A percentile compares a stretch with the other conserved stretches of the same genome.
These are phyloP conservation scores for Vitis vinifera DNA, from an alignment of 164 flowering plant species.

Conservation along the genomic window DNA sequence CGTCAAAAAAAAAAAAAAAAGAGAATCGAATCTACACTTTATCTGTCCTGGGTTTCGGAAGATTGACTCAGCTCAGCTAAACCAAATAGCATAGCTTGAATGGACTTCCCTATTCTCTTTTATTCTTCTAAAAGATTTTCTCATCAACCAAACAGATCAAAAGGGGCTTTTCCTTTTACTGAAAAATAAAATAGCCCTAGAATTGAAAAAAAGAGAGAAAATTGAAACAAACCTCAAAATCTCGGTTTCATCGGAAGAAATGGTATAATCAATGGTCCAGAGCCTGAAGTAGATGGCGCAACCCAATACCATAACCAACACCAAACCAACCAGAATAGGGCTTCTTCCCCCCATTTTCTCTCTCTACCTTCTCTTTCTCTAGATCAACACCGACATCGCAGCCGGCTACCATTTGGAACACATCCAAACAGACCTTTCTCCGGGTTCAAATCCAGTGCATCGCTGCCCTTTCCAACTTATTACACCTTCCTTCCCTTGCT, in stretches of 20 bases:
- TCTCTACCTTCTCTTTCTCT: not conserved
- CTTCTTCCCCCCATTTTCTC: slow-evolving; percentile 22
- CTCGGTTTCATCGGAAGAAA: slow-evolving; percentile 54
- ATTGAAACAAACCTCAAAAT: slow-evolving; percentile 42
- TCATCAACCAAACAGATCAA: not conserved
- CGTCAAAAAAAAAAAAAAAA: too few relatives aligned
- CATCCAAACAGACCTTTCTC: too few relatives aligned
- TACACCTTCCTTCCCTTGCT: too few relatives aligned
- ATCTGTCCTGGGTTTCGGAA: too few relatives aligned
- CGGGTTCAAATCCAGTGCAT: too few relatives aligned
- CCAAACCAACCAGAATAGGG: slow-evolving; percentile 37
- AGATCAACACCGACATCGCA: not conserved
- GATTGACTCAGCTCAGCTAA: too few relatives aligned
- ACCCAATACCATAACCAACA: slow-evolving; percentile 44
- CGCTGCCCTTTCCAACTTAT: too few relatives aligned
- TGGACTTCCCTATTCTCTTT: too few relatives aligned
- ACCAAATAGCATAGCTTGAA: too few relatives aligned
- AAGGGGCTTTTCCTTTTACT: too few relatives aligned
- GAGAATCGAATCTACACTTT: too few relatives aligned
- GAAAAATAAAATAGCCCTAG: not conserved
- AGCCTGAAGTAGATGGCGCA: slow-evolving; percentile 54
- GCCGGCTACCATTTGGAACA: not conserved
- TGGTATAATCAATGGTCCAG: slow-evolving; percentile 58
- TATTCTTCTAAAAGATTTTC: too few relatives aligned
- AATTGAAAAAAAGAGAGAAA: not conserved